Base-by-base conservation (phyloP, 106 monocot species). In the Allium cepa region DNA sequence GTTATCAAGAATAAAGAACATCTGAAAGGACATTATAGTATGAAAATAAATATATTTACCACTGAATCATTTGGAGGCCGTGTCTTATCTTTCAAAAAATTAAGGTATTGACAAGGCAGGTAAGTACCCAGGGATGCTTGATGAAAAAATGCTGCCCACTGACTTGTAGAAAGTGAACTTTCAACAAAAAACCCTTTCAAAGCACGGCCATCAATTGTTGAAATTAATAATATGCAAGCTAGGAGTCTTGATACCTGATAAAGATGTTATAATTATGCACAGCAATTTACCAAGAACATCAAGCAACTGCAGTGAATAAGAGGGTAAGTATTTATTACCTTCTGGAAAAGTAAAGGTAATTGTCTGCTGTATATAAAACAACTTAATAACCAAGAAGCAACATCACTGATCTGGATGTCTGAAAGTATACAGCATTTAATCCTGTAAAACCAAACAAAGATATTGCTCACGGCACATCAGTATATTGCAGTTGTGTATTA, bases 81-180 rank as follows among this genome's bases (percentile, higher is more conserved):
- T 47, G 51, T 22, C 26, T 61, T 70, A 59, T 76, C 76, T 77
- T 69, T 68, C 8, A 81, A 3, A 58, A 56, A 57, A 16, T 83
- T 73, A 72, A 79, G 49, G 49, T 81, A 81, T 11, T 77, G 68
- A 53, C 56, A 70, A 59, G 88, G 73, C 11, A 88, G 46, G 76
- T 63, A 73, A 56, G 82, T 76, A 67, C 95, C 85, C 59, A 95
- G 62, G 51, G 95, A 95, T 16, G 85, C 81, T 86, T 95, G 95
- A 79, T 95, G 95, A 56, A 95, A 95, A 71, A 77, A 95, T 53
- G 91, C 79, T 78, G 88, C 88, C 91, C 91, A 95, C 57, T 95
- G 91, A 66, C 66, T 73, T 46, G 75, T 56, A 65, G 91, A 85
- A n/a, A 88, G 79, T 61, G 79, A 69, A 10, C 71, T 72, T 26